These are phyloP conservation scores for Eucalyptus marginata DNA, from an alignment of 345 rosid genomes.

Conservation along the genomic window DNA sequence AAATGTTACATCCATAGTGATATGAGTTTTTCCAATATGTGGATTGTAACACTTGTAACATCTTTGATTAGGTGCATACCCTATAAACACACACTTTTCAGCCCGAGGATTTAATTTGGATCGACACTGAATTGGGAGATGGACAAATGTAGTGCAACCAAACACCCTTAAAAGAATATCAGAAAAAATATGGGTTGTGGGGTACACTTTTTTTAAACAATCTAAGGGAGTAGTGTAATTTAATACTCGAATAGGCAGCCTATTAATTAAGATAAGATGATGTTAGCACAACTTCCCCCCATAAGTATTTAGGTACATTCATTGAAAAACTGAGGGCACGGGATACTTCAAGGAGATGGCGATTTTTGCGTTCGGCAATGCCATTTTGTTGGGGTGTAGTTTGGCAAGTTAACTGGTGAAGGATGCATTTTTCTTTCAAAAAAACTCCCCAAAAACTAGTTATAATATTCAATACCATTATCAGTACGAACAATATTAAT, in stretches of 20 bases:
- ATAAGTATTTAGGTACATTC: background rate
- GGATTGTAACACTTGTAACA: background rate
- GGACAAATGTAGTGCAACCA: background rate
- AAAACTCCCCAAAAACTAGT: background rate
- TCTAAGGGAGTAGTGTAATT: background rate
- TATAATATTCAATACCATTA: background rate
- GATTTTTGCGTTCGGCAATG: background rate
- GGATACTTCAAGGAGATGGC: accelerated
- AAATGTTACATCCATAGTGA: background rate
- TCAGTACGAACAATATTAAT: background rate
- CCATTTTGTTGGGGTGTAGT: accelerated
- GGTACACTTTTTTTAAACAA: background rate
- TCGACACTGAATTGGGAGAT: background rate
- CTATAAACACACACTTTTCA: background rate
- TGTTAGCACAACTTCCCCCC: background rate
- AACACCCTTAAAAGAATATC: background rate
- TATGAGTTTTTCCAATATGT: background rate
- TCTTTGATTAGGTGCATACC: background rate
- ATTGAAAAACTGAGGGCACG: background rate
- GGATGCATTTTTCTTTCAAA: background rate
- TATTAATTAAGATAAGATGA: background rate
- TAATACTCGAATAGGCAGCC: accelerated
- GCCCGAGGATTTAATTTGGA: background rate
- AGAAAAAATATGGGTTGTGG: accelerated
- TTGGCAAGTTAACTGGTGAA: background rate